phyloP scores from a whole-genome alignment of 2,329 filamentous ascomycete genomes.

The Exutisphaerella laricina region DNA sequence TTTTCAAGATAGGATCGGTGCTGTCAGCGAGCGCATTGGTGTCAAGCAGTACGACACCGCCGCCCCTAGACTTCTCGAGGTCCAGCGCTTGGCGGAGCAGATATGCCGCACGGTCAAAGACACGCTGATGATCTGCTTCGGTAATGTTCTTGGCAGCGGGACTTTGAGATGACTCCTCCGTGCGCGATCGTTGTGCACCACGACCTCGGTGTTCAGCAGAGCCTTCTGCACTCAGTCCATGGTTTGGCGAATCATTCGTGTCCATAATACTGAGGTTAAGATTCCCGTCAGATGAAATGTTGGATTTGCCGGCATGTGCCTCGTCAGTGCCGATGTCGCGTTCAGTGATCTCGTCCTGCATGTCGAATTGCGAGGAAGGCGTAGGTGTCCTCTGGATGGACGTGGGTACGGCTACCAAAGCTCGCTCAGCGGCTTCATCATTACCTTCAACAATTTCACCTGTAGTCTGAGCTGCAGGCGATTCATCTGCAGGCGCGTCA shows the following conservation, averaged over 20 bases:
- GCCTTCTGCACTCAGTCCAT: not conserved
- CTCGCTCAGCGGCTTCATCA: not conserved
- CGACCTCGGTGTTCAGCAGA: not conserved
- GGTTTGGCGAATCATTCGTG: not conserved
- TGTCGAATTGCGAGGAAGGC: not conserved
- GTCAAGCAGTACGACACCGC: constrained; percentile 41
- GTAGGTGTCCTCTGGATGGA: not conserved
- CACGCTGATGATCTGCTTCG: constrained; percentile 29
- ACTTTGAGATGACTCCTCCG: not conserved
- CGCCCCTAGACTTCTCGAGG: constrained; percentile 31
- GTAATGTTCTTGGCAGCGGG: constrained; percentile 20
- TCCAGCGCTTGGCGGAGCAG: constrained; percentile 43
- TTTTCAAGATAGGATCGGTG: constrained; percentile 6
- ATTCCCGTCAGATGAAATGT: too few relatives aligned
- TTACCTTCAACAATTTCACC: not conserved
- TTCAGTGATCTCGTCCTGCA: not conserved
- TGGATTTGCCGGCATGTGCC: not conserved
- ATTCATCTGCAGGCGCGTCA: not conserved
- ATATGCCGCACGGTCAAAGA: constrained; percentile 45
- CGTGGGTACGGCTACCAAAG: not conserved
- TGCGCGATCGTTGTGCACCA: not conserved
- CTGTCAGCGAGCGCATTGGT: constrained; percentile 20
- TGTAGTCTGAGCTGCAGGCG: not conserved
- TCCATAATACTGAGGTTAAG: too few relatives aligned
- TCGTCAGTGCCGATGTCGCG: not conserved